Percentiles rank a stretch among this genome's conserved stretches.
phyloP scores from a whole-genome alignment of 2,329 filamentous ascomycete species.

The Cordyceps javanica region DNA sequence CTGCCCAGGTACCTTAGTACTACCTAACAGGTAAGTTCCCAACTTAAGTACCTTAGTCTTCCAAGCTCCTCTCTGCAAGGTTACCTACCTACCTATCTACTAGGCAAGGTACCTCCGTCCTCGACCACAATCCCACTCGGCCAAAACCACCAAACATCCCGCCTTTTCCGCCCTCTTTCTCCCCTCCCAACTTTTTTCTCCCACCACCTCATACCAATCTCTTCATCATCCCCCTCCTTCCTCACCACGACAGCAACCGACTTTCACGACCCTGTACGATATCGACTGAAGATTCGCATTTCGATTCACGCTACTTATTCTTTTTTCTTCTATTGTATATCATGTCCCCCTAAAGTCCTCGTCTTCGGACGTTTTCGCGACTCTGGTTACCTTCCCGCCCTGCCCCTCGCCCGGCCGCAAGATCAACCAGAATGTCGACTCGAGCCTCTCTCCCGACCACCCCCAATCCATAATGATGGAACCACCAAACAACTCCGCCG shows the following conservation, averaged over 20 bases:
- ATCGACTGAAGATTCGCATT: background rate
- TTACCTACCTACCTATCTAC: no score
- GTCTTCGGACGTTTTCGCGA: constrained; percentile 11
- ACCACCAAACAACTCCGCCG: constrained; percentile 13
- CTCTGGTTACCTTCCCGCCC: constrained; percentile 4
- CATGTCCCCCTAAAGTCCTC: constrained; percentile 10
- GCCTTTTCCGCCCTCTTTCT: constrained; percentile 3
- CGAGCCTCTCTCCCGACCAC: constrained; percentile 12
- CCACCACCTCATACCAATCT: background rate
- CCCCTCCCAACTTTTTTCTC: constrained; percentile 8
- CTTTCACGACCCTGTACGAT: background rate
- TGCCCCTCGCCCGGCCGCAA: constrained; percentile 4
- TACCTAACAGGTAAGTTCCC: background rate
- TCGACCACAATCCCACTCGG: background rate
- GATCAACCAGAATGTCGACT: constrained; percentile 10
- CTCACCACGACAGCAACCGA: background rate
- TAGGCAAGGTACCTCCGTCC: background rate
- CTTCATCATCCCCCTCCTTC: background rate
- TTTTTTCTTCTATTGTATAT: no score
- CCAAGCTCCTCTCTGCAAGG: no score
- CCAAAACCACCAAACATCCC: constrained; percentile 12
- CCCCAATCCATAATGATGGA: constrained; percentile 15
- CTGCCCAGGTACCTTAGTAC: background rate
- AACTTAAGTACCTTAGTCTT: no score
- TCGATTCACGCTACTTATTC: background rate